Evolutionary conservation across 1,139 yeast genomes (phyloP), one percentile per base, ranked within the genome.

Genomic region (Geotrichum histeridarum): DNA sequence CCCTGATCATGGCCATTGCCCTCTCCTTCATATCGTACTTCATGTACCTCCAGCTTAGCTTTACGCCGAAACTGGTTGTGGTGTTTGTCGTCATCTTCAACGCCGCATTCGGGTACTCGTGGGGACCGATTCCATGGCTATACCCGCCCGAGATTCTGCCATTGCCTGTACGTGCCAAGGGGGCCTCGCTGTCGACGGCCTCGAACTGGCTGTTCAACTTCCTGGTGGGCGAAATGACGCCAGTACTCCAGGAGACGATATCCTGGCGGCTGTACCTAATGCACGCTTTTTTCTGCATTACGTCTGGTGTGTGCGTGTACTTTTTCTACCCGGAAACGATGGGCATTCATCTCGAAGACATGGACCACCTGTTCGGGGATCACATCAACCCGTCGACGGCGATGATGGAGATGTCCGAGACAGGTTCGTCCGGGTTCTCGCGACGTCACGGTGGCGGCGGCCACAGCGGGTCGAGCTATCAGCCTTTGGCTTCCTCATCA

Each of bases 41-140:
- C 39, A 77, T 87, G 66, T 79, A 74, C 65, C 66, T 84, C 50
- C 77, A 84, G 63, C 74, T 82, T 46, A 66, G 76, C 1, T 75
- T 76, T 53, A 88, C 96, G 2, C 87, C 96, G 6, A 75, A 75
- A n/a, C 69, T 82, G 55, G 96, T 89, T 37, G 96, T 89, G 2
- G 65, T 79, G 0, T 81, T 86, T 64, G 95, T 90, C 18, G 79
- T 90, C 52, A 70, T 86, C 8, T 86, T 83, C 71, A 90, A 89
- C 64, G 87, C 95, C 0, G 86, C 86, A 35, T 89, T 89, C 71
- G 96, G 96, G 9, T 82, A 82, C 63, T 70, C 74, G 4, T 89
- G 95, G 95, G 96, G 96, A 8, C 96, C 97, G 2, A 83, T 90
- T 57, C 96, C 96, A 8, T 90, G 97, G 97, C 76, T 90, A 62